phyloP scores from a whole-genome alignment of 805 yeast species.

The Pichia kluyveri region DNA sequence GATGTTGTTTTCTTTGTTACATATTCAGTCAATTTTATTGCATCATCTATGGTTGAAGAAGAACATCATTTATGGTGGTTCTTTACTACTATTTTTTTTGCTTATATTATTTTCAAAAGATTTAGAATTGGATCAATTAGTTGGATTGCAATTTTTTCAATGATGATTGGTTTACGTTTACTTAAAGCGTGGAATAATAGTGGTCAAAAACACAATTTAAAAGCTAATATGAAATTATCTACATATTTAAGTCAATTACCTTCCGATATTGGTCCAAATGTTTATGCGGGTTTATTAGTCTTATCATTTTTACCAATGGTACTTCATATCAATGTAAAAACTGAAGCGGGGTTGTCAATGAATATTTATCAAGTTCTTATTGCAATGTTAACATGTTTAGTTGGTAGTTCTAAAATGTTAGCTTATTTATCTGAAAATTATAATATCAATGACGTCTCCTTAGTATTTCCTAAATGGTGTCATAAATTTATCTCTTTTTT shows the following conservation, averaged over 20 bases:
- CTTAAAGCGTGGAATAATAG: constrained; percentile 81
- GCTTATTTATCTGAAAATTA: constrained; percentile 21
- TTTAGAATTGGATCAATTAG: constrained; percentile 3
- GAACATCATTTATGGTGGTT: constrained; percentile 98
- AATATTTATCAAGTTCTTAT: constrained; percentile 4
- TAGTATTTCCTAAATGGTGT: constrained; percentile 19
- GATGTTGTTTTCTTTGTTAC: constrained; percentile 24
- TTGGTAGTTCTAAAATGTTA: constrained; percentile 18
- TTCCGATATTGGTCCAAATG: constrained; percentile 15
- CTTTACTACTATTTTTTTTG: constrained; percentile 34
- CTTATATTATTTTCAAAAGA: constrained; percentile 11
- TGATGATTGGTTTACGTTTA: constrained; percentile 38
- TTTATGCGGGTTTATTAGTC: constrained; percentile 12
- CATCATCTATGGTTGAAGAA: constrained; percentile 87
- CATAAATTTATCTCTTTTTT: constrained; percentile 20
- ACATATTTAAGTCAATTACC: constrained; percentile 28
- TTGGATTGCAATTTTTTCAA: constrained; percentile 10
- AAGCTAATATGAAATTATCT: constrained; percentile 40
- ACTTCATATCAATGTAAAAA: constrained; percentile 1
- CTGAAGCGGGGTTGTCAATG: background rate
- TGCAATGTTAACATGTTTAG: constrained; percentile 33
- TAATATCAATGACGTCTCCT: constrained; percentile 12
- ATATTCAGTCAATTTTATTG: constrained; percentile 57
- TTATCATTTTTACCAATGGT: constrained; percentile 14
- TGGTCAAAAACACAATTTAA: constrained; percentile 69